Conservation (phyloP, 257 asterid genomes). For the Lavandula angustifolia region DNA sequence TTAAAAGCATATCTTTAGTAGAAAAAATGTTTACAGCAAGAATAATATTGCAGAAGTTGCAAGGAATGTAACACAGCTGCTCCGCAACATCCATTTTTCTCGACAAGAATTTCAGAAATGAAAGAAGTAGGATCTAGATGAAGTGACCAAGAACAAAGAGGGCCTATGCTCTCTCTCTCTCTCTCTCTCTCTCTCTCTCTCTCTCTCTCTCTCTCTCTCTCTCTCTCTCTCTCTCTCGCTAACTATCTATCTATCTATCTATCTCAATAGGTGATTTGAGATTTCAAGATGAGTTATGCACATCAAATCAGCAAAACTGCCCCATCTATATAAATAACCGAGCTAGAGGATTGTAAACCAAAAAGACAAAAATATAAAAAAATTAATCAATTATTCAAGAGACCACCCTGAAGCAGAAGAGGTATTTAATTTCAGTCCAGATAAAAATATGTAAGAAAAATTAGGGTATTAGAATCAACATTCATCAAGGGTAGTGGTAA, state of each 20-base stretch:
- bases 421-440: background rate
- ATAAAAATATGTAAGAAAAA: background rate
- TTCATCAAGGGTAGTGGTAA: slow-evolving; percentile 21
- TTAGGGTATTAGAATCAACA: slow-evolving; percentile 19
- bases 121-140: background rate
- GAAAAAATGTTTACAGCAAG: slow-evolving; percentile 65
- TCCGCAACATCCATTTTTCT: slow-evolving; percentile 53
- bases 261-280: slow-evolving; percentile 11
- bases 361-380: background rate
- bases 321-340: slow-evolving; percentile 40
- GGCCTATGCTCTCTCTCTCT: background rate
- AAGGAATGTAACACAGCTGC: slow-evolving; percentile 87
- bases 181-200: no score
- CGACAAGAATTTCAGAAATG: background rate
- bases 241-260: no score
- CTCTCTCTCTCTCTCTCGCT: background rate
- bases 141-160: background rate
- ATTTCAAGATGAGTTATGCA: slow-evolving; percentile 39
- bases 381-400: slow-evolving; percentile 4
- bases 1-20: slow-evolving; percentile 41
- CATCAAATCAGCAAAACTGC: slow-evolving; percentile 32
- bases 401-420: slow-evolving; percentile 27
- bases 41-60: slow-evolving; percentile 85
- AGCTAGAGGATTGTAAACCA: slow-evolving; percentile 17
- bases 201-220: slow-evolving; percentile 19